Evolutionary conservation across 1,139 yeast genomes (phyloP), one percentile per base, ranked within the genome.

Genomic region (Hansenula sp.): DNA sequence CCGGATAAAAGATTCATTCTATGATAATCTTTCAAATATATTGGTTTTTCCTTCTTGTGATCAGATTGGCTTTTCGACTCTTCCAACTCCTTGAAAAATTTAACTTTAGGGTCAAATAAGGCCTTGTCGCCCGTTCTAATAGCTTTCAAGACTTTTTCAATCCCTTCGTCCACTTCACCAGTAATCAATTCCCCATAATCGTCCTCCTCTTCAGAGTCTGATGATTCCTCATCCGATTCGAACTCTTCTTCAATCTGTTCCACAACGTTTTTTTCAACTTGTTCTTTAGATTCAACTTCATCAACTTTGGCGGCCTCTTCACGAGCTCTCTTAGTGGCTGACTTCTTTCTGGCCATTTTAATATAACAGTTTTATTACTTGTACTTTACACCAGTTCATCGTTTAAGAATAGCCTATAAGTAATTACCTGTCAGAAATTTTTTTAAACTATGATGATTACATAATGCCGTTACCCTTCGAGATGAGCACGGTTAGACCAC

Each of bases 1-100:
- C 88, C 88, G 13, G 81, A 71, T 31, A 94, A 69, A 33, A 91
- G 68, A 53, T 81, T 84, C 79, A 81, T 78, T 61, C 99, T 75
- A 61, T 93, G 98, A 61, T 91, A 93, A 61, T 94, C 99, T 58
- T 90, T 89, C 62, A 94, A 76, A 59, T 83, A 89, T 51, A 93
- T 71, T 5, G 98, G 97, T 62, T 89, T 89, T 24, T 82, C 81
- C 41, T 71, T 70, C 45, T 74, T 47, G 16, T 41, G 44, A 55
- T 31, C 51, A 50, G 41, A 48, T 10, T 47, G 48, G 2, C 51
- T 66, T 12, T 68, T 71, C 5, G 68, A 21, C 25, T 21, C 69
- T 30, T 72, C 81, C 2, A 81, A 73, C 25, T 83, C 86, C 12
- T 80, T 81, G 62, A 87, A 93, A 59, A 91, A 93, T 57, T 74